These are phyloP conservation scores for Astrocystis sublimbata DNA, from an alignment of 495 filamentous ascomycete species.

Conservation along the genomic window DNA sequence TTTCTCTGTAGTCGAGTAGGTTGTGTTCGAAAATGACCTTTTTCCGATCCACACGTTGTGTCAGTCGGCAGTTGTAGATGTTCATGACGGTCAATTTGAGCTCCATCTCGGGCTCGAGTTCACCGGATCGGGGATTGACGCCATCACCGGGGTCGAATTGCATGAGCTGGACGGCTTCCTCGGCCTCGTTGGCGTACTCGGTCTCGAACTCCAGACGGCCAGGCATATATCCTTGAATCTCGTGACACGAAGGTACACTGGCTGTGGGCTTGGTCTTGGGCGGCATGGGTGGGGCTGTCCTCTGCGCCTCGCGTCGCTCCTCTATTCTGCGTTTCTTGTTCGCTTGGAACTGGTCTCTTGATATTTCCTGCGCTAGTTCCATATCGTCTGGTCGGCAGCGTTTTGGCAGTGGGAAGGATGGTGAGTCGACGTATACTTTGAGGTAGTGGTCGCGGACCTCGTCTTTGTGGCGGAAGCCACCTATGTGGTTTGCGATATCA, in stretches of 20 bases:
- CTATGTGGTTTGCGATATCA: constrained; percentile 97
- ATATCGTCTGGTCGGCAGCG: constrained; percentile 79
- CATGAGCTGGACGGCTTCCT: constrained; percentile 97
- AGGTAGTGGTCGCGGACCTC: constrained; percentile 94
- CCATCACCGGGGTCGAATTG: constrained; percentile 96
- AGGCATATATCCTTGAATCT: constrained; percentile 98
- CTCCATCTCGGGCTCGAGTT: constrained; percentile 90
- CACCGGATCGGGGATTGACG: constrained; percentile 75
- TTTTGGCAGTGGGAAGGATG: constrained; percentile 81
- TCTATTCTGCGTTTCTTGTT: constrained; percentile 95
- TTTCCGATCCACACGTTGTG: constrained; percentile 90
- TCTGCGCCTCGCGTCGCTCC: constrained; percentile 82
- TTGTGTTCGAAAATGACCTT: constrained; percentile 95
- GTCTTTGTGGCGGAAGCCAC: constrained; percentile 89
- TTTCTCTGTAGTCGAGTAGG: constrained; percentile 88
- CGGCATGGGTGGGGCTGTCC: constrained; percentile 76
- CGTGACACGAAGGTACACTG: constrained; percentile 90
- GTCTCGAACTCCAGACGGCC: constrained; percentile 97
- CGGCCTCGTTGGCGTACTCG: constrained; percentile 95
- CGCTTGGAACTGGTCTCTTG: constrained; percentile 89
- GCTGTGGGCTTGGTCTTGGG: constrained; percentile 96
- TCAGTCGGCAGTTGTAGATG: constrained; percentile 93
- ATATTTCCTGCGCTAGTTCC: constrained; percentile 71
- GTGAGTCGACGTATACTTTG: constrained; percentile 79
- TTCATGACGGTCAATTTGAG: constrained; percentile 98